Evolutionary conservation across 306 rosid genomes (phyloP).

Genomic region (Sesbania bispinosa): DNA sequence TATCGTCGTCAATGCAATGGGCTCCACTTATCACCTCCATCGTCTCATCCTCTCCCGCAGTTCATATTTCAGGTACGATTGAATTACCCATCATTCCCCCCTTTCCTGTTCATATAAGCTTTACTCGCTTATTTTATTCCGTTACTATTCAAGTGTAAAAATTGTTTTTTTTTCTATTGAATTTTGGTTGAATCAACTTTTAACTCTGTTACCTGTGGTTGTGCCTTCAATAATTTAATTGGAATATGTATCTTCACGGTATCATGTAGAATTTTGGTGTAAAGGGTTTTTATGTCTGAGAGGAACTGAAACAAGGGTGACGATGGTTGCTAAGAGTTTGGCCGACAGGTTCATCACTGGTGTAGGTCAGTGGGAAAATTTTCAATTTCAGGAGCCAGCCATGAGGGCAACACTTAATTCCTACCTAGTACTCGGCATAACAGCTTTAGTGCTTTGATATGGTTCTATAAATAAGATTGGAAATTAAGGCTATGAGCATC

Average conservation of each 20-base stretch:
- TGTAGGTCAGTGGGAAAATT: neutral
- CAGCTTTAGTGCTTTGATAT: neutral
- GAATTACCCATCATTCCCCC: neutral
- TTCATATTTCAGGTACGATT: constrained; percentile 80
- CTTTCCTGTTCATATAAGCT: neutral
- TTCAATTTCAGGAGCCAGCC: neutral
- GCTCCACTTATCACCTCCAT: constrained; percentile 86
- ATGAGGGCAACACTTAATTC: neutral
- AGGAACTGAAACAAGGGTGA: too few relatives aligned
- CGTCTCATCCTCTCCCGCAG: constrained; percentile 96
- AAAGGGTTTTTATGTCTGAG: too few relatives aligned
- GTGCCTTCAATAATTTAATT: neutral
- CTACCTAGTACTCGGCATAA: neutral
- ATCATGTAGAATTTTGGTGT: too few relatives aligned
- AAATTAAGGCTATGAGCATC: neutral
- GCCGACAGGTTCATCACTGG: neutral
- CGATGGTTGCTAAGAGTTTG: neutral
- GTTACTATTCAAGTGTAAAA: neutral
- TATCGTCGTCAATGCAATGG: constrained; percentile 77
- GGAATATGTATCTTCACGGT: too few relatives aligned
- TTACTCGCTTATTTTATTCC: too few relatives aligned
- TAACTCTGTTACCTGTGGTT: neutral
- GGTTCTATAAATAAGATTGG: neutral
- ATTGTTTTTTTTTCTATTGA: neutral
- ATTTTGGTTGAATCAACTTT: neutral